These are phyloP conservation scores for Suhomyces guaymorum DNA, from an alignment of 1,139 yeast genomes.

Conservation along the genomic window DNA sequence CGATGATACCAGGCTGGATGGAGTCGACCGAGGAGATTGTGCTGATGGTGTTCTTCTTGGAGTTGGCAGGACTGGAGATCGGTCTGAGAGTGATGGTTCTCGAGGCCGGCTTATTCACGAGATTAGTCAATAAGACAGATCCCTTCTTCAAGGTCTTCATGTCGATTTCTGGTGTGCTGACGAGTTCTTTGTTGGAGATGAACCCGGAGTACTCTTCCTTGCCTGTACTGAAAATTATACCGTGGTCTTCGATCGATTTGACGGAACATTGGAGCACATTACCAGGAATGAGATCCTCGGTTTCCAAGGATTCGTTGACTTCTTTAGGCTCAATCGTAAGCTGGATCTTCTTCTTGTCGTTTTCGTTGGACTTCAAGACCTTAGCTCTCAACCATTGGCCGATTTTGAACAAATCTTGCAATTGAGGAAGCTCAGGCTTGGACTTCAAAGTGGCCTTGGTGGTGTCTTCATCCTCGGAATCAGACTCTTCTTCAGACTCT, in stretches of 20 bases:
- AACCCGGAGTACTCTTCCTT: conserved; percentile 62
- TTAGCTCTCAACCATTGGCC: conserved; percentile 90
- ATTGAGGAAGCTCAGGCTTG: conserved; percentile 52
- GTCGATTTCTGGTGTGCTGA: conserved; percentile 23
- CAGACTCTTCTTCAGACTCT: conserved; percentile 46
- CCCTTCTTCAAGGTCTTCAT: conserved; percentile 33
- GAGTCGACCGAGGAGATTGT: conserved; percentile 73
- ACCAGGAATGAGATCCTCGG: conserved; percentile 65
- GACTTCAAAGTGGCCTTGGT: conserved; percentile 28
- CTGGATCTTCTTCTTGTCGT: conserved; percentile 58
- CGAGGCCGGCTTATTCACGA: conserved; percentile 46
- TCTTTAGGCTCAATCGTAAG: conserved; percentile 73
- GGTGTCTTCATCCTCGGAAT: conserved; percentile 38
- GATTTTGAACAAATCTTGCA: conserved; percentile 53
- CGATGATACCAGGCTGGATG: conserved; percentile 79
- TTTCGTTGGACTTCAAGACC: conserved; percentile 46
- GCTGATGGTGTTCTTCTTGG: conserved; percentile 49
- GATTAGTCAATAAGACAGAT: conserved; percentile 52
- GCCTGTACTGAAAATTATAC: conserved; percentile 76
- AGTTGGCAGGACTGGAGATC: conserved; percentile 22
- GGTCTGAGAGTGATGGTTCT: conserved; percentile 66
- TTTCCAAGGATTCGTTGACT: conserved; percentile 62
- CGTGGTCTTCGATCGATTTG: conserved; percentile 86
- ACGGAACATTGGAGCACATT: conserved; percentile 74
- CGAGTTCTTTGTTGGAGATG: conserved; percentile 67